Evolutionary conservation across 192 early-diverging fungal genomes (phyloP).

Genomic region (Coemansia sp.): DNA sequence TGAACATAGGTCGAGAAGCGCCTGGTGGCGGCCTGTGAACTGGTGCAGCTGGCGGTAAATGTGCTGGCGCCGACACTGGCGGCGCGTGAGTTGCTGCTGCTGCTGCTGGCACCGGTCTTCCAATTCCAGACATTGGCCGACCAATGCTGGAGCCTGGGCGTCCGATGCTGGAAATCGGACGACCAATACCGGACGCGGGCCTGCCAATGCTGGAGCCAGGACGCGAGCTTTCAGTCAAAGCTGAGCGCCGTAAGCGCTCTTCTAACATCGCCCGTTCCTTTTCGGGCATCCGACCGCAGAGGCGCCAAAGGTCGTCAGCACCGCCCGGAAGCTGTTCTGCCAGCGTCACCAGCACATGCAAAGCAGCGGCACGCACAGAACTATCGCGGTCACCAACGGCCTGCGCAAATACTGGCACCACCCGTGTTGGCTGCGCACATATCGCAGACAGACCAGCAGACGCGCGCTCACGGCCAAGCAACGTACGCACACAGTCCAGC

Average conservation of each 20-base stretch:
- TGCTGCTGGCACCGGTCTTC: neutral
- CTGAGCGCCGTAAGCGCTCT: conserved; percentile 69
- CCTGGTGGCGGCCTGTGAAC: neutral
- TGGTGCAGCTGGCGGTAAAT: conserved; percentile 2
- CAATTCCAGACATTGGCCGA: neutral
- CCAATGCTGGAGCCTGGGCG: conserved; percentile 15
- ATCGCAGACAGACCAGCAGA: conserved; percentile 39
- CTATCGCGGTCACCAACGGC: conserved; percentile 82
- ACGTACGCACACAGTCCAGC: conserved; percentile 69
- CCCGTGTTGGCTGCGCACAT: conserved; percentile 59
- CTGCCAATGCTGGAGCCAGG: conserved; percentile 33
- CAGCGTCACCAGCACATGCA: conserved; percentile 70
- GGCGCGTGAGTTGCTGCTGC: conserved; percentile 6
- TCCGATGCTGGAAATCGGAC: conserved; percentile 33
- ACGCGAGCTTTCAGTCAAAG: conserved; percentile 24
- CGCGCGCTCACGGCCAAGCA: conserved; percentile 62
- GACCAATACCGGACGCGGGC: conserved; percentile 21
- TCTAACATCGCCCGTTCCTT: conserved; percentile 81
- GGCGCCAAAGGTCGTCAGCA: conserved; percentile 72
- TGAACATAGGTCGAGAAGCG: conserved; percentile 36
- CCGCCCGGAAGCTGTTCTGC: conserved; percentile 62
- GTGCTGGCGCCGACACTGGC: conserved; percentile 1
- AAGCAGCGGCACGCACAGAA: conserved; percentile 72
- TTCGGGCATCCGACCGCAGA: conserved; percentile 68
- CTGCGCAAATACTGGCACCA: conserved; percentile 66